These are phyloP conservation scores for Erodium texanum DNA, from an alignment of 441 rosid genomes.

Conservation along the genomic window DNA sequence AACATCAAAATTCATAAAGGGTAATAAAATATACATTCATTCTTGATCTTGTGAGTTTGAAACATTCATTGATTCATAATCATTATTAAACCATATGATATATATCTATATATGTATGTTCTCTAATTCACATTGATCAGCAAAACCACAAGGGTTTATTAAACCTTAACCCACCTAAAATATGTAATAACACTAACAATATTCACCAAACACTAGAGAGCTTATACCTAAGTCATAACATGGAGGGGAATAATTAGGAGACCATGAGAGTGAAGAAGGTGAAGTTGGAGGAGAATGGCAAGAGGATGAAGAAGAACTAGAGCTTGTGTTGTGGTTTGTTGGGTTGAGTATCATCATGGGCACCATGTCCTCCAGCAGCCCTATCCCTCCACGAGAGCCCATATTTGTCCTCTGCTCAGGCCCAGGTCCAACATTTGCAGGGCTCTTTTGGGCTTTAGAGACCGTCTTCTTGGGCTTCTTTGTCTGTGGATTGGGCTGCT, in stretches of 20 bases:
- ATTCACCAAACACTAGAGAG: neutral
- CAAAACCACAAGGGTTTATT: neutral
- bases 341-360: constrained; percentile 50
- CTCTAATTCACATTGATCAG: neutral
- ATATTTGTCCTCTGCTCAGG: neutral
- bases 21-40: no score
- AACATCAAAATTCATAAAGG: no score
- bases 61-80: neutral
- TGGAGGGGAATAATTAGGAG: constrained; percentile 26
- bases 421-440: neutral
- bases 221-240: constrained; percentile 21
- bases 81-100: neutral
- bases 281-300: constrained; percentile 38
- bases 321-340: no score
- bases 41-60: no score
- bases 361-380: constrained; percentile 75
- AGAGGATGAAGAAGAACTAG: no score
- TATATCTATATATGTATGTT: neutral
- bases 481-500: constrained; percentile 12
- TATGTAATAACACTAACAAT: neutral
- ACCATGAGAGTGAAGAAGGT: constrained; percentile 48
- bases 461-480: constrained; percentile 35
- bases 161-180: neutral
- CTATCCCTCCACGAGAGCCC: constrained; percentile 25
- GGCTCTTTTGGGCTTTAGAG: constrained; percentile 3